Base-by-base conservation (phyloP, 1,284 basidiomycete species). In the Marasmius tenuissimus region DNA sequence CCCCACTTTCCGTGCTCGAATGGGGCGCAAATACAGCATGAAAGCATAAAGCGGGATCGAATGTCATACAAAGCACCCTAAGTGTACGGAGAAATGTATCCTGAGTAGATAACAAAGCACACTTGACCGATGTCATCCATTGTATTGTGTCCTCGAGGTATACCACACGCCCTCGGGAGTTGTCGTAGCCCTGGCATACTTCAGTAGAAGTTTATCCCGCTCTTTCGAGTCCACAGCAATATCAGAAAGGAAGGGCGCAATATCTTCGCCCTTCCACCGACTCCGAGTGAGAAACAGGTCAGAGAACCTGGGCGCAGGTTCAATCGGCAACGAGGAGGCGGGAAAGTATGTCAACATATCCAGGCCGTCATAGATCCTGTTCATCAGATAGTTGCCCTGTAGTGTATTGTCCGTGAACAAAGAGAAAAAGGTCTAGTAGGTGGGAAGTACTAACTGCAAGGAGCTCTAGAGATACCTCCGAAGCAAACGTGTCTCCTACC, bases 161-260 rank as follows among this genome's bases (percentile, higher is more conserved):
- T 92, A 93, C 80, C 83, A 91, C 57, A 84, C 72, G n/a, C 88
- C 86, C 40, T 85, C 80, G 0, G 78, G 67, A 58, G 91, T 89
- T 61, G 88, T 92, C 42, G 89, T 83, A 3, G 90, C 85, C 52
- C 95, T 80, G 33, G 93, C 91, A 72, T 91, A 93, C 75, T 94
- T 97, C 51, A 93, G 83, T 39, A 97, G 76, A 63, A 97, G 71
- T 73, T 89, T 94, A 70, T 97, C 95, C 51, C 90, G 80, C 67
- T 93, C 93, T 74, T 96, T 96, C n/a, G 78, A 78, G 70, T 92
- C 87, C 10, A 94, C 78, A 0, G 88, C 88, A 60, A 97, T 86
- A 62, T 94, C 94, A 8, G 81, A 76, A 12, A 97, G 75, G 75
- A 96, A 97, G 0, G 91, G 90, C 12, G 78, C 73, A 67, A 97